These are phyloP conservation scores for Stagonosporopsis rhizophila DNA, from an alignment of 2,329 filamentous ascomycete genomes.

Conservation along the genomic window DNA sequence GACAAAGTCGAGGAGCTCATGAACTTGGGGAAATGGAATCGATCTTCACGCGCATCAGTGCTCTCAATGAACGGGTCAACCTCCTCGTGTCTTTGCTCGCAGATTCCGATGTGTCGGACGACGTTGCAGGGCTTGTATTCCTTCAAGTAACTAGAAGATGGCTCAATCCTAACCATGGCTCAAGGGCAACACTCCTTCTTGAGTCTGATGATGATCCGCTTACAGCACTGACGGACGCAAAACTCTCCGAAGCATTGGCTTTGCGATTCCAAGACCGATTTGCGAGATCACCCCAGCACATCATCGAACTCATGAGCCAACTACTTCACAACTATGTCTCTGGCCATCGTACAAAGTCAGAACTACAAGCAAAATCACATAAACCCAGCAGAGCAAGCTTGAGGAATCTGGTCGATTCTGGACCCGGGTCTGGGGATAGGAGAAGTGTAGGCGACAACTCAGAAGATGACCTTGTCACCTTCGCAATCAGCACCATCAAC, in stretches of 20 bases:
- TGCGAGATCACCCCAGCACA: constrained; percentile 67
- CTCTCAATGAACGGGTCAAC: constrained; percentile 36
- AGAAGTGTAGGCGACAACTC: constrained; percentile 20
- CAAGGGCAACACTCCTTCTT: constrained; percentile 31
- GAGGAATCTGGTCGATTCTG: constrained; percentile 27
- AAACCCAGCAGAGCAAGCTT: constrained; percentile 39
- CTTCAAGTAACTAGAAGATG: constrained; percentile 66
- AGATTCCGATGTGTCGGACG: constrained; percentile 61
- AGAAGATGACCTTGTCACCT: constrained; percentile 49
- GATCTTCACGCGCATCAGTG: constrained; percentile 68
- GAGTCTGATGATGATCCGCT: constrained; percentile 53
- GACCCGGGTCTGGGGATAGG: neutral
- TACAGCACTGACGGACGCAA: constrained; percentile 63
- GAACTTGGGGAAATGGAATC: constrained; percentile 61
- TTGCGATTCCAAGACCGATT: constrained; percentile 68
- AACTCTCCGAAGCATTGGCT: constrained; percentile 71
- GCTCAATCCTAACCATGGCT: constrained; percentile 49
- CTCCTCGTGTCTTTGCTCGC: constrained; percentile 50
- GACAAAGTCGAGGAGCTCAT: constrained; percentile 78
- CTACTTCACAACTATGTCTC: constrained; percentile 59
- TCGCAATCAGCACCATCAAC: constrained; percentile 52
- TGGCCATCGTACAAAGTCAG: constrained; percentile 56
- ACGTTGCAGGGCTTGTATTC: constrained; percentile 66
- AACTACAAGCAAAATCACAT: constrained; percentile 18
- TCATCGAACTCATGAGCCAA: constrained; percentile 69